Base-by-base conservation (phyloP, 2,329 filamentous ascomycete species). In the Pseudogymnoascus sp. region DNA sequence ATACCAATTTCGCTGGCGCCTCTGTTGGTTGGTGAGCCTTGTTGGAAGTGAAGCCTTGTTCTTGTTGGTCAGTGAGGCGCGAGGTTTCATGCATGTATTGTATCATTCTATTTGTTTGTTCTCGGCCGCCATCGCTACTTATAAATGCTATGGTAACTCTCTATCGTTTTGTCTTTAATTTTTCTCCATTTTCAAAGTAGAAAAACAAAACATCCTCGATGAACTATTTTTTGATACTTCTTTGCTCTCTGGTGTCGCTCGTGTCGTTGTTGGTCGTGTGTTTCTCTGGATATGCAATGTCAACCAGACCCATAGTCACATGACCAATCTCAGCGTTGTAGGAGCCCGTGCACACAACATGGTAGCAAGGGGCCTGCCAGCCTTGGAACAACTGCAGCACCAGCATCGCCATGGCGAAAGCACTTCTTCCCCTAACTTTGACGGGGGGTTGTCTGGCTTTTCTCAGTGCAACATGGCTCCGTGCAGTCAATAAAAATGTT, bases 391-490 rank as follows among this genome's bases (percentile, higher is more conserved):
- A 33, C 29, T 5, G 15, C 48, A 33, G 33, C 48, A 33, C 7
- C 48, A 55, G 48, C 29, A 55, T 33, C 48, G 48, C 48, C 29
- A 55, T 55, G 48, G 29, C 29, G 6, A 55, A 55, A 55, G 48
- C 9, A 55, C 27, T 33, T 15, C 15, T 55, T 8, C 29, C 48
- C 48, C 29, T 55, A 55, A 33, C 27, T 33, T 2, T 55, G 27
- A 21, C 48, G 5, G 48, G 48, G 29, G 27, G 48, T 2, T 55
- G n/a, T 8, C 15, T 55, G 7, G 48, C 13, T 8, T 27, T 33
- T n/a, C 15, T 18, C 8, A 55, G n/a, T 13, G 33, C 48, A 33
- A n/a, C 3, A 33, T 59, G 58, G 58, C 18, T 59, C 18, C 58
- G 25, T 4, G 36, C 18, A 15, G 58, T 59, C 21, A 59, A 59